These are phyloP conservation scores for Lactifluus echinatus DNA, from an alignment of 768 basidiomycete species.

Conservation along the genomic window DNA sequence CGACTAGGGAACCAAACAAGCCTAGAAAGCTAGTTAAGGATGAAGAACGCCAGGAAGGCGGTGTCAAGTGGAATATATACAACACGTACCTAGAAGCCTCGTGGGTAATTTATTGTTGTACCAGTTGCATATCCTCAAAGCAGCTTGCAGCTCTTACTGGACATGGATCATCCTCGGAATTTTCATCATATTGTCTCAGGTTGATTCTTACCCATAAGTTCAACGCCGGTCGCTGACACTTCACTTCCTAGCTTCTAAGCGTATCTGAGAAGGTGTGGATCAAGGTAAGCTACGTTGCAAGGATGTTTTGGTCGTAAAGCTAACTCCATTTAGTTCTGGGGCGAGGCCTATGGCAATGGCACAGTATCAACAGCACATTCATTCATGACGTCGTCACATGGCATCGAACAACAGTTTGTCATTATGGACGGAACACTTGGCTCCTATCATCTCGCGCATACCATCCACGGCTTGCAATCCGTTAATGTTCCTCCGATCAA, in stretches of 20 bases:
- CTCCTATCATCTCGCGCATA: slow-evolving; percentile 21
- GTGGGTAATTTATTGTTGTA: slow-evolving; percentile 33
- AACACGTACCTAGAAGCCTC: slow-evolving; percentile 62
- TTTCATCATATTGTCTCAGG: slow-evolving; percentile 38
- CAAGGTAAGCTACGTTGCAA: slow-evolving; percentile 34
- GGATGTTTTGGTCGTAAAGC: background rate
- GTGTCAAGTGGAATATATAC: slow-evolving; percentile 69
- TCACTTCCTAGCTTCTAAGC: slow-evolving; percentile 33
- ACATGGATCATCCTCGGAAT: slow-evolving; percentile 49
- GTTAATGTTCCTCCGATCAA: background rate
- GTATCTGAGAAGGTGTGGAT: slow-evolving; percentile 68
- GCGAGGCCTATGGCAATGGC: slow-evolving; percentile 43
- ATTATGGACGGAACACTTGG: slow-evolving; percentile 21
- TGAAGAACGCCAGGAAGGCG: slow-evolving; percentile 71
- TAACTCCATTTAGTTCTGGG: slow-evolving; percentile 36
- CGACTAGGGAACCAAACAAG: slow-evolving; percentile 40
- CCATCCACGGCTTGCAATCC: slow-evolving; percentile 14
- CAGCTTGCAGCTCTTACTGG: slow-evolving; percentile 46
- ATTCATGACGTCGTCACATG: slow-evolving; percentile 19
- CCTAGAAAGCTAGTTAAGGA: slow-evolving; percentile 72
- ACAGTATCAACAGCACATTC: slow-evolving; percentile 16
- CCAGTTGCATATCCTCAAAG: background rate
- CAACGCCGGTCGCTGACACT: background rate
- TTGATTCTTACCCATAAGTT: background rate
- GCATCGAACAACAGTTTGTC: slow-evolving; percentile 24